Evolutionary conservation across 2,329 filamentous ascomycete genomes (phyloP).

Genomic region (Rhinocladiella similis): DNA sequence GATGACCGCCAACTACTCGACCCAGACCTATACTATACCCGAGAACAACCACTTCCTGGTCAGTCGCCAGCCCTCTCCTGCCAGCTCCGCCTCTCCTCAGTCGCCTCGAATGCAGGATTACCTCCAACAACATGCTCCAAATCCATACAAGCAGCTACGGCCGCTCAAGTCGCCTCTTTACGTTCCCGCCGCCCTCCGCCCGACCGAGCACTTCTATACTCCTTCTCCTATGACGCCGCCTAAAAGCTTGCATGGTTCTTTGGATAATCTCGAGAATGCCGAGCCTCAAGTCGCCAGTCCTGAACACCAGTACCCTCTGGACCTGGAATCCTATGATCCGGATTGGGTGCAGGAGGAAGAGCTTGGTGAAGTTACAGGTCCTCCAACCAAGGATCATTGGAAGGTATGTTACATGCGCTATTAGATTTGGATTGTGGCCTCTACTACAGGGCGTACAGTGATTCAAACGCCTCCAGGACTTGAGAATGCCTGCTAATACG

Average conservation of each 20-base stretch:
- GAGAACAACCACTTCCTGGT: conserved; percentile 29
- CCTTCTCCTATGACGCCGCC: conserved; percentile 49
- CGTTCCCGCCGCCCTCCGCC: conserved; percentile 62
- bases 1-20: conserved; percentile 27
- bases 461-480: neutral
- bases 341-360: conserved; percentile 38
- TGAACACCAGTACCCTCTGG: conserved; percentile 13
- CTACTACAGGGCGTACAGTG: too few relatives aligned
- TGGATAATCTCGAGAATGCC: conserved; percentile 47
- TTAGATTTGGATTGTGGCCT: neutral
- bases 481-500: conserved; percentile 10
- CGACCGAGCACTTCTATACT: conserved; percentile 55
- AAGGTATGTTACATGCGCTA: conserved; percentile 52
- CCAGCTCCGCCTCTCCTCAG: conserved; percentile 52
- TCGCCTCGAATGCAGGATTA: conserved; percentile 48
- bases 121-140: conserved; percentile 31
- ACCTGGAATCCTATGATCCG: conserved; percentile 19
- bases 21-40: conserved; percentile 29
- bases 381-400: conserved; percentile 65
- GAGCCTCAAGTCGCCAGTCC: conserved; percentile 33
- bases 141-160: conserved; percentile 57
- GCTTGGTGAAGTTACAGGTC: conserved; percentile 57
- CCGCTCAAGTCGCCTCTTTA: conserved; percentile 62
- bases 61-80: conserved; percentile 41
- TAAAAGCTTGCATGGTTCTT: conserved; percentile 56